Evolutionary conservation across 352 stramenopile genomes (phyloP), one percentile per base, ranked within the genome.

Genomic region (Globisporangium lucens): DNA sequence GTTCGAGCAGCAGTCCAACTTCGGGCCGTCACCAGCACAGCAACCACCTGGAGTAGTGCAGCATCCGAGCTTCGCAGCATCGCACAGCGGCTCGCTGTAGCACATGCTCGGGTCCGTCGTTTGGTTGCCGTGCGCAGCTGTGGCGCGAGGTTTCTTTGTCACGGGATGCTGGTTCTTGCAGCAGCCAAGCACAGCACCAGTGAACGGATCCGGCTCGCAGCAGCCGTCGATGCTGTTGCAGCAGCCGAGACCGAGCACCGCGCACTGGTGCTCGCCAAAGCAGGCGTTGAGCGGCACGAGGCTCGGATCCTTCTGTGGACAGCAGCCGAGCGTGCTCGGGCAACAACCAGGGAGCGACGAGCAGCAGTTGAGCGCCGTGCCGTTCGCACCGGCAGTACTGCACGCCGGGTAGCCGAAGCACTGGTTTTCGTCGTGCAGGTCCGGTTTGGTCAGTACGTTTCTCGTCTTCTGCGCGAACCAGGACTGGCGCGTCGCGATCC

Each of bases 201-300:
- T 83, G 33, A 82, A 55, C 3, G 80, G 77, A 59, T 89, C 71
- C 7, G 80, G 79, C 35, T 82, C 71, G 57, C 84, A 93, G 72
- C 85, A 93, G 24, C 85, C 85, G 53, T 90, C 79, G n/a, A 85
- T 78, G 17, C 69, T 83, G 67, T 86, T 89, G 65, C 85, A 93
- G 70, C 85, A 93, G 35, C 75, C 75, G 3, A 93, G 61, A 29
- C 78, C 83, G 0, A 85, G 66, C 41, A 82, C 66, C 22, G 76
- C 85, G 59, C 85, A 93, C 65, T 85, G 62, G 27, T 84, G 79
- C 55, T 93, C 83, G 2, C 77, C 78, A 60, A 89, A 86, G 69
- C 82, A 90, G 12, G 82, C 72, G 57, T 86, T 90, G n/a, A 71
- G 56, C 4, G 84, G 81, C 63, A 90, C 38, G 8, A 73, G 30